Evolutionary conservation across 2,329 filamentous ascomycete genomes (phyloP).

Genomic region (Leptographium lundbergii): DNA sequence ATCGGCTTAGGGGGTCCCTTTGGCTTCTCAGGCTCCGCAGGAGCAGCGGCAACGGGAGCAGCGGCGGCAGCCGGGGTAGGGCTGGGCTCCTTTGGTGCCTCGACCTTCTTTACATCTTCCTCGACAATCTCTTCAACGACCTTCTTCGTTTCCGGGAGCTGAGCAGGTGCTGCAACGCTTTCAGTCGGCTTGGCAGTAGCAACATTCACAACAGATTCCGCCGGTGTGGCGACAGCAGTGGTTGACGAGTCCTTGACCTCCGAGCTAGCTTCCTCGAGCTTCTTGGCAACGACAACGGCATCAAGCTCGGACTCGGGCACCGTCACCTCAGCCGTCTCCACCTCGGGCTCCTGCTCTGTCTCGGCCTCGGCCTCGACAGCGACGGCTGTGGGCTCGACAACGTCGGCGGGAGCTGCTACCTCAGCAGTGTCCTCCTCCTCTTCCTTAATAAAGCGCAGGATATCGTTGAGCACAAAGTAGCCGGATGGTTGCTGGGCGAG

Average conservation of each 20-base stretch:
- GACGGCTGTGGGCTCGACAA: constrained; percentile 30
- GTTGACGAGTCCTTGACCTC: constrained; percentile 24
- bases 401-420: constrained; percentile 33
- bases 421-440: constrained; percentile 62
- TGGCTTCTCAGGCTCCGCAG: constrained; percentile 31
- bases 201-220: constrained; percentile 15
- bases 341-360: constrained; percentile 29
- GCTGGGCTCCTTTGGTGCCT: constrained; percentile 54
- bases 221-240: constrained; percentile 25
- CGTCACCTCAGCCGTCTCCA: constrained; percentile 22
- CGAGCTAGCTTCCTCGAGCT: constrained; percentile 51
- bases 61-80: constrained; percentile 39
- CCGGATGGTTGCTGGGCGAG: constrained; percentile 91
- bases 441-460: constrained; percentile 85
- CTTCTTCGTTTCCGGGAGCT: constrained; percentile 32
- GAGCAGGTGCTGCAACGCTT: constrained; percentile 22
- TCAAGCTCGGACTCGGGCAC: constrained; percentile 26
- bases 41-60: constrained; percentile 28
- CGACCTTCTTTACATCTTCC: constrained; percentile 42
- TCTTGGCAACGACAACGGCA: constrained; percentile 49
- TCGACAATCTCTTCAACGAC: constrained; percentile 39
- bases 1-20: constrained; percentile 45
- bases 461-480: constrained; percentile 97
- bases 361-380: constrained; percentile 15
- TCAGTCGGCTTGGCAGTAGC: constrained; percentile 3